Base-by-base conservation (phyloP, 169 alveolate species). In the Babesia bigemina region DNA sequence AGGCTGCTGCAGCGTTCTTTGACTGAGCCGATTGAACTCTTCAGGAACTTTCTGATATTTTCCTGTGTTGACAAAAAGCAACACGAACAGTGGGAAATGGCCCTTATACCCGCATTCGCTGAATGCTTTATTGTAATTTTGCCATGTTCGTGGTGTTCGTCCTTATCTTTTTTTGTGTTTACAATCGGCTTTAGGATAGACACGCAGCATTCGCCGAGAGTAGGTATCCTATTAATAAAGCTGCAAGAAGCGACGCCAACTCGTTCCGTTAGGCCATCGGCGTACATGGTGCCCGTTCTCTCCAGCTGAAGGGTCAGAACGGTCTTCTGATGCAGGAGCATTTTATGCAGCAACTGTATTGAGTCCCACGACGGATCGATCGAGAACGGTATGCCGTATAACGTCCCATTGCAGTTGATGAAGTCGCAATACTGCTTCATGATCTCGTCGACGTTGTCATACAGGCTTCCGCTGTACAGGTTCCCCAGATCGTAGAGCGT, bases 71-170 rank as follows among this genome's bases (percentile, higher is more conserved):
- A 12, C 28, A 28, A 8, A 22, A 19, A 22, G n/a, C 76, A 67
- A 53, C 76, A 67, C 28, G n/a, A 50, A 39, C 76, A 67, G 33
- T n/a, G 26, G 19, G 59, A 42, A 6, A 65, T 26, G 8, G 55
- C 13, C 55, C 13, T 2, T 10, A 45, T 45, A 10, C 19, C 4
- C 50, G 50, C 14, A 45, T 16, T 45, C 2, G 10, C 10, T 33
- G 39, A 33, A 33, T 33, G 39, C 2, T 7, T 19, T 56, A 21
- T 14, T 22, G 36, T 56, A 33, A 33, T 17, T 13, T 7, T 56
- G 22, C 36, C 28, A 28, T 60, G 44, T 39, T 12, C 49, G 2
- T 48, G 47, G 26, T 47, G 36, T 48, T 45, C 21, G 11, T 24
- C 24, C n/a, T 8, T 19, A 17, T 17, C 61, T 1, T 13, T 2